Conservation (phyloP, 352 stramenopile genomes). For the Pythium brassicae region DNA sequence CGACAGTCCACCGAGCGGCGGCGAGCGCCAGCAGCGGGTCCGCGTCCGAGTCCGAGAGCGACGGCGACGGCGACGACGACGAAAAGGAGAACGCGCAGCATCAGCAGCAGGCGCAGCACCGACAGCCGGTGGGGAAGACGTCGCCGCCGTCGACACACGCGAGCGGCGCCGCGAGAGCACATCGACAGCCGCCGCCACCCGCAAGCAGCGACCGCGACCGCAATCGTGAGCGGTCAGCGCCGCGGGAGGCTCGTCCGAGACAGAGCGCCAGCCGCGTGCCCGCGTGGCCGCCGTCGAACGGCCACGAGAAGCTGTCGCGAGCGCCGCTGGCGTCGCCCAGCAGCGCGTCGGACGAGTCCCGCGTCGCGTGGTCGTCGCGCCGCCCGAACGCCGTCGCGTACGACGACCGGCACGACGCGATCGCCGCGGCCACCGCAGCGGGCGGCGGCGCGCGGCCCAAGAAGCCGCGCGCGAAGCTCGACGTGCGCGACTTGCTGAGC, state of each 20-base stretch:
- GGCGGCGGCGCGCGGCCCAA: background rate
- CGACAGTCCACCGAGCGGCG: no score
- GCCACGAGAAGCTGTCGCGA: background rate
- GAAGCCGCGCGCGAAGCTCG: conserved; percentile 6
- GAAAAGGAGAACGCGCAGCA: conserved; percentile 8
- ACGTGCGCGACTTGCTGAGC: conserved; percentile 14
- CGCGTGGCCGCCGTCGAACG: background rate
- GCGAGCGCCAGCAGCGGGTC: background rate
- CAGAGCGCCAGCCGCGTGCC: no score
- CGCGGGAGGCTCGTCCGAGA: no score
- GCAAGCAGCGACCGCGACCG: no score
- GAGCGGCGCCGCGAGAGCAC: background rate
- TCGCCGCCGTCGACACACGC: background rate
- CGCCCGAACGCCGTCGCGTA: conserved; percentile 3
- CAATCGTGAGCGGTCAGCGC: no score
- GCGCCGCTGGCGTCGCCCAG: conserved; percentile 8
- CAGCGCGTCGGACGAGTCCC: conserved; percentile 5
- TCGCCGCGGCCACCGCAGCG: background rate
- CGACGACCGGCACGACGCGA: no score
- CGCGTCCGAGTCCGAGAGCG: background rate
- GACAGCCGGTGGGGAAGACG: background rate
- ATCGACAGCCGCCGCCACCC: no score
- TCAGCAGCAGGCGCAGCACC: background rate
- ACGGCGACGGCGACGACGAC: background rate
- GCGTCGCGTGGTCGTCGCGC: conserved; percentile 4